Evolutionary conservation across 2,329 filamentous ascomycete species (phyloP).

Genomic region (Lasiodiplodia citricola): DNA sequence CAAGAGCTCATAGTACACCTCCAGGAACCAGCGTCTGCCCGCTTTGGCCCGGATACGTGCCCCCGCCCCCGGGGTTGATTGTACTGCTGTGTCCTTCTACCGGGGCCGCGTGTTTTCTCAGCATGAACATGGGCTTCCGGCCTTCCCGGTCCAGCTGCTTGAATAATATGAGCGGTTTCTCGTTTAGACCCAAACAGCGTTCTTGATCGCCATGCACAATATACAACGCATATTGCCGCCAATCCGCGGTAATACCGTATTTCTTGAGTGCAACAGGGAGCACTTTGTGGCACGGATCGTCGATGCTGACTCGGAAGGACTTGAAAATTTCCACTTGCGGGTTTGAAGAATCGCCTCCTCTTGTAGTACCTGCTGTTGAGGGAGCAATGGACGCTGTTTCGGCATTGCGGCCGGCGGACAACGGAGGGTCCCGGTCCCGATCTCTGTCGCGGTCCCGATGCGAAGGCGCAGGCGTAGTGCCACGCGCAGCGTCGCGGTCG

Average conservation of each 20-base stretch:
- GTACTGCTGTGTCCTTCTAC: conserved; percentile 52
- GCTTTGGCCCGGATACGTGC: conserved; percentile 22
- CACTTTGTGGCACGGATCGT: conserved; percentile 97
- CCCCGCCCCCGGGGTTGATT: conserved; percentile 42
- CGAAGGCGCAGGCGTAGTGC: conserved; percentile 18
- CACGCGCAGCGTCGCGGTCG: conserved; percentile 12
- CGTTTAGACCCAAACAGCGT: conserved; percentile 86
- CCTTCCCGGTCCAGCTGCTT: conserved; percentile 97
- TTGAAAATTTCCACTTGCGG: conserved; percentile 93
- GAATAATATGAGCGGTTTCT: conserved; percentile 93
- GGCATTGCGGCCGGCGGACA: conserved; percentile 42
- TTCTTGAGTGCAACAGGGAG: conserved; percentile 94
- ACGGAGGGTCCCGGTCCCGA: conserved; percentile 35
- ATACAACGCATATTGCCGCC: conserved; percentile 96
- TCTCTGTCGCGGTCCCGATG: conserved; percentile 19
- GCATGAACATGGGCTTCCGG: conserved; percentile 99
- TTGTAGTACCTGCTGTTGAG: conserved; percentile 15
- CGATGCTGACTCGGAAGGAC: conserved; percentile 96
- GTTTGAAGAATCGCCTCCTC: conserved; percentile 41
- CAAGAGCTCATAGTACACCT: conserved; percentile 21
- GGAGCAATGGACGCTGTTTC: conserved; percentile 30
- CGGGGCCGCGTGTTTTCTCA: conserved; percentile 69
- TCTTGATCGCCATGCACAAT: conserved; percentile 99
- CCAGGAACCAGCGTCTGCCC: conserved; percentile 16
- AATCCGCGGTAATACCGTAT: conserved; percentile 97